These are phyloP conservation scores for Globisporangium barbulae DNA, from an alignment of 352 stramenopile species.

Conservation along the genomic window DNA sequence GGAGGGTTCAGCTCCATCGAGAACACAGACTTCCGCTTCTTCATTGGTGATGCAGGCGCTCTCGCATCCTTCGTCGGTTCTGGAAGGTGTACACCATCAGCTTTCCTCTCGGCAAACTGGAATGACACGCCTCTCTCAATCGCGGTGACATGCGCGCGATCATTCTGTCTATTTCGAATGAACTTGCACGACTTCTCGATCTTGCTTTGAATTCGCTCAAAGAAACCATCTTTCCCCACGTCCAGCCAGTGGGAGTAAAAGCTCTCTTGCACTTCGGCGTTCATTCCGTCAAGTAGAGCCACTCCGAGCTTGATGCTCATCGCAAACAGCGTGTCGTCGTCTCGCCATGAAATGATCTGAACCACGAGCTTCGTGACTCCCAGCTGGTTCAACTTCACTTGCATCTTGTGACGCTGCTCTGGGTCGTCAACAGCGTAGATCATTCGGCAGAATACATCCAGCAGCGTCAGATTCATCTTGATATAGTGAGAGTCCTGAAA, in stretches of 20 bases:
- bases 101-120: not conserved
- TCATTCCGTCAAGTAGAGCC: constrained; percentile 70
- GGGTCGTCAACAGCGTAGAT: constrained; percentile 60
- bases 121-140: constrained; percentile 11
- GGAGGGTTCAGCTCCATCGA: constrained; percentile 21
- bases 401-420: constrained; percentile 53
- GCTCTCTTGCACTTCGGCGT: constrained; percentile 69
- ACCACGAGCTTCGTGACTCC: constrained; percentile 66
- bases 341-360: constrained; percentile 46
- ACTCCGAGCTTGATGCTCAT: constrained; percentile 62
- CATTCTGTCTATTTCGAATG: constrained; percentile 29
- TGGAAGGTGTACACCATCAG: not conserved
- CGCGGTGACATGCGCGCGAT: constrained; percentile 14
- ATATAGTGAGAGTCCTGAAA: constrained; percentile 53
- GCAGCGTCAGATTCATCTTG: constrained; percentile 66
- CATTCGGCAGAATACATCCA: constrained; percentile 73
- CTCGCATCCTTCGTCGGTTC: not conserved
- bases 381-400: constrained; percentile 61
- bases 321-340: constrained; percentile 55
- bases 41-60: not conserved
- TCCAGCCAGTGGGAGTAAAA: constrained; percentile 55
- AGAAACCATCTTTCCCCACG: constrained; percentile 34
- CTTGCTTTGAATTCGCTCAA: constrained; percentile 38
- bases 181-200: constrained; percentile 49
- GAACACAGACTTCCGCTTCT: constrained; percentile 13